Evolutionary conservation across 1,284 basidiomycete species (phyloP), one percentile per base, ranked within the genome.

Genomic region (Tilletiaria anomala): DNA sequence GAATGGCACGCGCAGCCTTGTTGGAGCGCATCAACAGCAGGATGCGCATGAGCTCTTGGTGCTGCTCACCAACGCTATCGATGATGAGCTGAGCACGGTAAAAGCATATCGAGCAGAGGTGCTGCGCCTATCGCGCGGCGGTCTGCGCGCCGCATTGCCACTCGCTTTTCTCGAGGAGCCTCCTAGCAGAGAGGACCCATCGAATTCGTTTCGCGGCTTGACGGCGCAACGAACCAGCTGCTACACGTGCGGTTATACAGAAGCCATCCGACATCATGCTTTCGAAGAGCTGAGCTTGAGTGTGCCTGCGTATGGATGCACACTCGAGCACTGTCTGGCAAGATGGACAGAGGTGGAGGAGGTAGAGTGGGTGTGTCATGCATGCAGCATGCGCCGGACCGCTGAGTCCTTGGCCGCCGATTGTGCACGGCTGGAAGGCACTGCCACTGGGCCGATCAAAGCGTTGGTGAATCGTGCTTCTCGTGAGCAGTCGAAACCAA

Each of bases 11-110:
- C 47, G 60, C 6, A 51, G 56, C 8, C 51, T 66, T 12, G 43
- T 62, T 2, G 50, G 48, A 1, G 63, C 63, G 4, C 63, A 65
- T 16, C 58, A 63, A 45, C 63, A 66, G 38, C 63, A 66, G 34
- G 63, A 66, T 32, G 61, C 63, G 1, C 63, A 66, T 36, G 63
- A 66, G 42, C 53, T 66, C 12, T 55, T 59, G 35, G 52, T 60
- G 1, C 50, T 66, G 3, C 53, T 66, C 23, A 47, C 54, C 29
- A 47, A 53, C n/a, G 58, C 60, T 1, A 45, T 66, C 17, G 52
- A 58, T 22, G 45, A 47, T 5, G 63, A 66, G 40, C 51, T 54
- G 1, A 47, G 47, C 15, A 38, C 35, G 2, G 48, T 64, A 2
- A 38, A 37, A 23, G 26, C 31, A 3, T 26, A 43, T 12, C 24